Conservation (phyloP, 768 basidiomycete genomes). For the Mycena vitilis region DNA sequence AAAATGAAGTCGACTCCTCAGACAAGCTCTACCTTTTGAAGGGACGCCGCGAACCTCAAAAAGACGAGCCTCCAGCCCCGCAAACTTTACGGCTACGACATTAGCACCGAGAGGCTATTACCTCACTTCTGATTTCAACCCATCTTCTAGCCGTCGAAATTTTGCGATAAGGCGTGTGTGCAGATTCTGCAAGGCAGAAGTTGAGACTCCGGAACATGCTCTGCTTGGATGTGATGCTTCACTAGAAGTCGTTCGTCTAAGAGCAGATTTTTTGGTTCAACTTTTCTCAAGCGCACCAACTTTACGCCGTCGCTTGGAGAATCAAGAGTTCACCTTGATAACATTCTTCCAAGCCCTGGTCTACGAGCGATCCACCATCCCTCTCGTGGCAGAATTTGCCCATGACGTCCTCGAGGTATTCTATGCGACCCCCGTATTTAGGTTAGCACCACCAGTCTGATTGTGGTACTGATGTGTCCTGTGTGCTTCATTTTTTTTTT, state of each 20-base stretch:
- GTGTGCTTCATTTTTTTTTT: not conserved
- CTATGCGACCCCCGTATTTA: not conserved
- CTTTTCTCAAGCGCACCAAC: not conserved
- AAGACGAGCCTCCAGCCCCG: too few relatives aligned
- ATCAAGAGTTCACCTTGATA: too few relatives aligned
- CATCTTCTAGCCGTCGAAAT: too few relatives aligned
- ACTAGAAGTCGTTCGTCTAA: not conserved
- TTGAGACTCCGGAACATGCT: too few relatives aligned
- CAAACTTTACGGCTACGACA: slow-evolving; percentile 15
- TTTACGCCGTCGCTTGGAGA: not conserved
- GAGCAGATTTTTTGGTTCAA: not conserved
- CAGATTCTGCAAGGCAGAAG: too few relatives aligned
- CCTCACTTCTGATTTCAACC: too few relatives aligned
- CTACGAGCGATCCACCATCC: not conserved
- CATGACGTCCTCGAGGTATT: not conserved
- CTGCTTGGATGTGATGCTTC: not conserved
- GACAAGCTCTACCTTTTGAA: slow-evolving; percentile 23
- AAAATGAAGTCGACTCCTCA: slow-evolving; percentile 10
- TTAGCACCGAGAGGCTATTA: slow-evolving; percentile 5
- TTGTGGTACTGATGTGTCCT: too few relatives aligned
- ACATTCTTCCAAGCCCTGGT: too few relatives aligned
- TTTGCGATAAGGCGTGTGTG: too few relatives aligned
- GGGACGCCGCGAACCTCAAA: slow-evolving; percentile 21
- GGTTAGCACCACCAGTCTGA: not conserved
- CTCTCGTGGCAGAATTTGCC: not conserved